Evolutionary conservation across 805 yeast genomes (phyloP), one percentile per base, ranked within the genome.

Genomic region (Zygotorulaspora danielsina): DNA sequence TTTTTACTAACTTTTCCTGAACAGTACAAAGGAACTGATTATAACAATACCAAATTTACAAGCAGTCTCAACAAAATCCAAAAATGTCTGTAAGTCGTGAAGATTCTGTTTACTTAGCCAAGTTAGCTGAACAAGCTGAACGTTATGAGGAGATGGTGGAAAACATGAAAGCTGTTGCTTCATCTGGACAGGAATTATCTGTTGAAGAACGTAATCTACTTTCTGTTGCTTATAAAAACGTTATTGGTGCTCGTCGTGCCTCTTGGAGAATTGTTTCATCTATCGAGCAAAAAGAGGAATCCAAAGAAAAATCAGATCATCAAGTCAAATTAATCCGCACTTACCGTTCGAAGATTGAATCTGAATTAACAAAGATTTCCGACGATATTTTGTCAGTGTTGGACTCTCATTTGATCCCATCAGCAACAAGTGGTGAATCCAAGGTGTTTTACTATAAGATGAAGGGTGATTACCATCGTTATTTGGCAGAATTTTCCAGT

Each of bases 381-480:
- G 94, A 87, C 61, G 97, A 89, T 66, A 89, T 93, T 60, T 73
- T 93, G 61, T 72, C 81, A 29, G 96, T 90, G 48, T 78, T 93
- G 64, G 81, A 87, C 52, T 76, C 84, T 59, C 94, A 88, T 68
- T 81, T 90, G 68, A 87, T 90, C 60, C 89, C 96, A 54, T 75
- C 90, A 49, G 97, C 97, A 49, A 86, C 83, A 65, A 79, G 95
- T 52, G 97, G 97, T 61, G 98, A 93, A 72, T 88, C 96, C 36
- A 88, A 90, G 76, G 97, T 90, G 41, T 90, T 90, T 71, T 90
- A 90, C 78, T 88, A 86, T 75, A 90, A 90, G 79, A 90, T 90
- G 97, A 90, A 90, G 75, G 98, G 97, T 76, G 98, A 90, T 70
- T 90, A 90, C 76, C 95, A 89, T 76, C 95, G 98, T 76, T 90